A percentile compares a stretch with the other conserved stretches of the same genome.
Conservation (phyloP, 257 asterid genomes). For the Nemophila menziesii region DNA sequence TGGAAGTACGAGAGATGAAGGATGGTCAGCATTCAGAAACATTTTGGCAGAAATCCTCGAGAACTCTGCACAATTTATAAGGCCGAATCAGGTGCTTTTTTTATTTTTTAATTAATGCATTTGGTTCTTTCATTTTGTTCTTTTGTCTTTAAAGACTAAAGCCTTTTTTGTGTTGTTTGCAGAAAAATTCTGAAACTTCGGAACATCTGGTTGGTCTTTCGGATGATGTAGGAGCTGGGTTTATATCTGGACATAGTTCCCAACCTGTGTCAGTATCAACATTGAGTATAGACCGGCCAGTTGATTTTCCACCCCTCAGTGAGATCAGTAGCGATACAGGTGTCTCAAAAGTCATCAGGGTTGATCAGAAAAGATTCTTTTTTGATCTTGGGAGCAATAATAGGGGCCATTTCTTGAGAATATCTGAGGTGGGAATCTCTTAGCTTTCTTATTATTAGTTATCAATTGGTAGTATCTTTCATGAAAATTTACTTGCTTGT, state of each 20-base stretch:
- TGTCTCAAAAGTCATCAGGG: constrained; percentile 86
- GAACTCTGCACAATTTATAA: constrained; percentile 60
- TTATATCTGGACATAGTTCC: constrained; percentile 81
- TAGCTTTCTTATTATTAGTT: background rate
- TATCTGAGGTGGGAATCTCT: constrained; percentile 61
- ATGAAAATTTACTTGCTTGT: background rate
- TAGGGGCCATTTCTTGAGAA: constrained; percentile 87
- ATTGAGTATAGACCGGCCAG: constrained; percentile 45
- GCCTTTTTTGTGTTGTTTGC: constrained; percentile 17
- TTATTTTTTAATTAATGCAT: too few species aligned
- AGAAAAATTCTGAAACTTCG: constrained; percentile 59
- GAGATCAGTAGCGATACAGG: constrained; percentile 49
- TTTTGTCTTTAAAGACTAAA: constrained; percentile 12
- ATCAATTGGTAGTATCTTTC: background rate
- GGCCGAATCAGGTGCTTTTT: constrained; percentile 53
- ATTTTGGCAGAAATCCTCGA: constrained; percentile 84
- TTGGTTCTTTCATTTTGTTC: background rate
- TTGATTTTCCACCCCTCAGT: constrained; percentile 64
- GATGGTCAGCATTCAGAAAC: constrained; percentile 91
- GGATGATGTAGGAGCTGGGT: constrained; percentile 97
- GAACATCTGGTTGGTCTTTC: constrained; percentile 79
- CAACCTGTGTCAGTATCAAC: constrained; percentile 54
- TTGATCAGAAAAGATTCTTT: constrained; percentile 91
- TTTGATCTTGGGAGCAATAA: constrained; percentile 95
- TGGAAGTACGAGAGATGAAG: constrained; percentile 86